Conservation (phyloP, 257 asterid species). For the Ehretia macrophylla region DNA sequence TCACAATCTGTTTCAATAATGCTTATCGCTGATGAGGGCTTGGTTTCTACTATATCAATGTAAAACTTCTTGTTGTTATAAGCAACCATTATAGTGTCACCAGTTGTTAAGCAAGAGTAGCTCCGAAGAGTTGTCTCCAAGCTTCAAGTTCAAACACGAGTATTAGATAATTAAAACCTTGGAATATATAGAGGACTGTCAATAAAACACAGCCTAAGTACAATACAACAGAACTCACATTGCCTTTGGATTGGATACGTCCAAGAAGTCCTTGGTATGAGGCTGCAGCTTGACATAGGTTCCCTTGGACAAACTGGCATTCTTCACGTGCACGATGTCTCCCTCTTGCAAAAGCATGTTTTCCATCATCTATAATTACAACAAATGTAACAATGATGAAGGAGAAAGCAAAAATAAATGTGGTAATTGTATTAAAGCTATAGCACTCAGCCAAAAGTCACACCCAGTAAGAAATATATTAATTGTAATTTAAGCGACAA, state of each 20-base stretch:
- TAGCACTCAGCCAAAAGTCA: too few relatives aligned
- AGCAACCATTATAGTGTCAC: constrained; percentile 1
- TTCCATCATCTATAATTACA: constrained; percentile 36
- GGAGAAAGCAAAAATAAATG: background rate
- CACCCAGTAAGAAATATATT: too few relatives aligned
- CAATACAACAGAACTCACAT: constrained; percentile 25
- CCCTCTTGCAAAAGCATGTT: constrained; percentile 37
- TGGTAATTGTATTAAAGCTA: too few relatives aligned
- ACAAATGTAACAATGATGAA: too few relatives aligned
- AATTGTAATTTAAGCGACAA: constrained; percentile 1
- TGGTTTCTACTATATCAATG: background rate
- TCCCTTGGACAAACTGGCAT: constrained; percentile 11
- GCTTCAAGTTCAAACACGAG: constrained; percentile 15
- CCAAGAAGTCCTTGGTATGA: background rate
- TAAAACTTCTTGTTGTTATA: background rate
- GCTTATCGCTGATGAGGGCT: background rate
- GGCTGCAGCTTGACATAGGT: constrained; percentile 13
- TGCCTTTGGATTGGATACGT: constrained; percentile 3
- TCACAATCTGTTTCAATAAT: constrained; percentile 1
- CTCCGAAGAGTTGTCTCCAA: background rate
- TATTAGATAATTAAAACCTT: background rate
- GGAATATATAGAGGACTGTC: too few relatives aligned
- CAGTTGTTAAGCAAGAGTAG: background rate
- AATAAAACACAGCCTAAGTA: background rate
- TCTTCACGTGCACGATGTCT: constrained; percentile 27